Percentiles rank a stretch among this genome's conserved stretches.
Conservation (phyloP, 108 stramenopile genomes). For the Pseudonitzschia pungens region DNA sequence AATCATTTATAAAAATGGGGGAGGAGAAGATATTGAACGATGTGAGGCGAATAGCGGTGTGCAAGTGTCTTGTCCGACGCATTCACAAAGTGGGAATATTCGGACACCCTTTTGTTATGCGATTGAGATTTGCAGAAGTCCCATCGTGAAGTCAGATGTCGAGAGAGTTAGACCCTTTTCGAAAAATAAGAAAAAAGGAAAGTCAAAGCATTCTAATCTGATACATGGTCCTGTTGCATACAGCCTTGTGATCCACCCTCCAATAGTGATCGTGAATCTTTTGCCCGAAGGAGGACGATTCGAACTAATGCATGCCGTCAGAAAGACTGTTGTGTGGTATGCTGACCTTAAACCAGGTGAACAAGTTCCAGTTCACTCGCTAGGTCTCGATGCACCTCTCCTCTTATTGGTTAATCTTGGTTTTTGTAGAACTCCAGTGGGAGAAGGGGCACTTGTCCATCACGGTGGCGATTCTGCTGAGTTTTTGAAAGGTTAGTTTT, state of each 20-base stretch:
- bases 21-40: slow-evolving; percentile 46
- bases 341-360: slow-evolving; percentile 85
- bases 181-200: slow-evolving; percentile 15
- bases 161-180: not conserved
- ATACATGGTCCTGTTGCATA: slow-evolving; percentile 83
- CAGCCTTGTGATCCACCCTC: slow-evolving; percentile 84
- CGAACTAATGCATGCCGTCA: slow-evolving; percentile 86
- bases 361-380: slow-evolving; percentile 76
- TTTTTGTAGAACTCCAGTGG: slow-evolving; percentile 86
- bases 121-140: slow-evolving; percentile 84
- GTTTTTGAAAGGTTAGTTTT: slow-evolving; percentile 30
- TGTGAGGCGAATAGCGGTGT: slow-evolving; percentile 66
- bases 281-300: slow-evolving; percentile 85
- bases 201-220: slow-evolving; percentile 23
- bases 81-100: slow-evolving; percentile 22
- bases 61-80: slow-evolving; percentile 67
- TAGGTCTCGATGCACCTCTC: slow-evolving; percentile 87
- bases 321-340: slow-evolving; percentile 81
- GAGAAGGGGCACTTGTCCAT: slow-evolving; percentile 87
- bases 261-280: slow-evolving; percentile 93
- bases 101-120: slow-evolving; percentile 80
- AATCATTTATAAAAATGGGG: slow-evolving; percentile 47
- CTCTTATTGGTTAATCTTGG: slow-evolving; percentile 88
- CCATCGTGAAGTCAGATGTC: slow-evolving; percentile 37
- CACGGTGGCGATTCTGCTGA: slow-evolving; percentile 50